These are phyloP conservation scores for Synchytrium microbalum DNA, from an alignment of 371 early-diverging fungal genomes.

Conservation along the genomic window DNA sequence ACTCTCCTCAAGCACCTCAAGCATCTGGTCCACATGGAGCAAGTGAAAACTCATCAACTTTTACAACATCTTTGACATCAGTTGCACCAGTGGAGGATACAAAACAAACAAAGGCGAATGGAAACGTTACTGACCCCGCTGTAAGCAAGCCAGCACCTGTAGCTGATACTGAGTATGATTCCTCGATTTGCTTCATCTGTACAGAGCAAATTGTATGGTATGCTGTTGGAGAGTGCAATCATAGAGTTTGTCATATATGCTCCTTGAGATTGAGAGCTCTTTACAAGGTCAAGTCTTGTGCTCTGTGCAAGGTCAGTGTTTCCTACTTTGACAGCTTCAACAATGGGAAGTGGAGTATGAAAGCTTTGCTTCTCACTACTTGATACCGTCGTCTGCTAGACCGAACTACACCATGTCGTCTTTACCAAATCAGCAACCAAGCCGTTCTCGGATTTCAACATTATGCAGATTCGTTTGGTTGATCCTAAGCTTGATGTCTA, in stretches of 20 bases:
- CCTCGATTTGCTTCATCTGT: constrained; percentile 83
- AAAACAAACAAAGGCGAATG: no score
- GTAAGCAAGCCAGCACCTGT: no score
- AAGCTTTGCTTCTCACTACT: background rate
- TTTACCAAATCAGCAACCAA: constrained; percentile 58
- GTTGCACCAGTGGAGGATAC: no score
- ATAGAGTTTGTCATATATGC: constrained; percentile 84
- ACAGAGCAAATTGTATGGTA: constrained; percentile 69
- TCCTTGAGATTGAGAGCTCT: constrained; percentile 79
- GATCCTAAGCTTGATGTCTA: constrained; percentile 63
- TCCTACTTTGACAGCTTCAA: background rate
- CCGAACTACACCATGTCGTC: constrained; percentile 60
- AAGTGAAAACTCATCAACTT: no score
- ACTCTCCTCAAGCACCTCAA: no score
- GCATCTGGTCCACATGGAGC: no score
- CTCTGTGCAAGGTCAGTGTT: constrained; percentile 76
- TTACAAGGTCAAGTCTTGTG: constrained; percentile 74
- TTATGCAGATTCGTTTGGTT: constrained; percentile 9
- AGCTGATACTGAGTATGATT: no score
- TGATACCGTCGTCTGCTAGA: constrained; percentile 14
- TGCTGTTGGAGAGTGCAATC: constrained; percentile 87
- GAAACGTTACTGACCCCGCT: no score
- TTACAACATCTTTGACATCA: no score
- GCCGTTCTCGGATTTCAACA: constrained; percentile 35
- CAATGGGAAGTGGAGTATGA: constrained; percentile 1